Percentiles rank a stretch among this genome's conserved stretches.
These are phyloP conservation scores for Galerina marginata DNA, from an alignment of 768 basidiomycete species.

Conservation along the genomic window DNA sequence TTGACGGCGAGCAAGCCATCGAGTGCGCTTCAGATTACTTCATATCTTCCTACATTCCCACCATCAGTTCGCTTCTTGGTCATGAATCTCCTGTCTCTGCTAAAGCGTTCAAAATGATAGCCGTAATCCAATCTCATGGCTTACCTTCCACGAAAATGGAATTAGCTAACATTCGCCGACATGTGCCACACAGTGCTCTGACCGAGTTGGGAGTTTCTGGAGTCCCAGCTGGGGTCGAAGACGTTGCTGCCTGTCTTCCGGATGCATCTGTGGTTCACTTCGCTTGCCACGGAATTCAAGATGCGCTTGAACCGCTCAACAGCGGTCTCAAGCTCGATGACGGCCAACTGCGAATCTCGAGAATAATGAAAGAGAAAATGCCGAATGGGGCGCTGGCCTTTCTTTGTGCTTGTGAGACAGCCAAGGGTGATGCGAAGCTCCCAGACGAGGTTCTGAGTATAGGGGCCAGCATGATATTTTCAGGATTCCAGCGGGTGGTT, in stretches of 20 bases:
- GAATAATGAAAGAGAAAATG: constrained; percentile 1
- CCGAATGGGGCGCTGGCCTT: constrained; percentile 5
- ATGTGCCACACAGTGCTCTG: no score
- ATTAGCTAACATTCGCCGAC: no score
- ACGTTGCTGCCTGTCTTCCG: no score
- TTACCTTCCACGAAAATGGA: no score
- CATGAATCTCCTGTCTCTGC: neutral
- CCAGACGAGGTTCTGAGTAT: constrained; percentile 8
- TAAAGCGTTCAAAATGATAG: constrained; percentile 27
- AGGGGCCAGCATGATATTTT: neutral
- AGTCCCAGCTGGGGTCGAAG: no score
- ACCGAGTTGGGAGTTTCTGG: no score
- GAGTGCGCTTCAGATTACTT: constrained; percentile 25
- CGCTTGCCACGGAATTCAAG: constrained; percentile 13
- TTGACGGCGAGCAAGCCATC: constrained; percentile 16
- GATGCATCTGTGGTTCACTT: neutral
- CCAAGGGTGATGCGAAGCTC: neutral
- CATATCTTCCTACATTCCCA: constrained; percentile 30
- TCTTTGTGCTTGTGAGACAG: constrained; percentile 11
- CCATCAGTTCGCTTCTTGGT: constrained; percentile 16
- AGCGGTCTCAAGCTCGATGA: constrained; percentile 2
- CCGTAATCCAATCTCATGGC: neutral
- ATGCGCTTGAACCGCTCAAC: neutral
- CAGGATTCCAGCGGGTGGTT: constrained; percentile 3
- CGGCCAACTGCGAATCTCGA: neutral